Evolutionary conservation across 2,329 filamentous ascomycete species (phyloP).

Genomic region (Penicillium sp.): DNA sequence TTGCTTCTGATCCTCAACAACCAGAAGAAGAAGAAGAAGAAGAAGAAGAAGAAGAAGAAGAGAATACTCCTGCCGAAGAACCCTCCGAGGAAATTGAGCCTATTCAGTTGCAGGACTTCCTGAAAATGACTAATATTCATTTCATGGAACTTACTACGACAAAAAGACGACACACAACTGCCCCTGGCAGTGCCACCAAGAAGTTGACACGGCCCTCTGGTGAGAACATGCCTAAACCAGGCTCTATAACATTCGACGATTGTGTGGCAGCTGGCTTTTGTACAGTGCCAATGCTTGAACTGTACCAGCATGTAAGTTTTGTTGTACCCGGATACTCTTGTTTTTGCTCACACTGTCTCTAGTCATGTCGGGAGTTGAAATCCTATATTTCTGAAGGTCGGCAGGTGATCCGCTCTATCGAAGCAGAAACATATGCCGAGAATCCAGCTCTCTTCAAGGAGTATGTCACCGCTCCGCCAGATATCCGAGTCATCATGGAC

Average conservation of each 20-base stretch:
- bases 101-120: constrained; percentile 86
- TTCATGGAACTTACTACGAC: constrained; percentile 99
- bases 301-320: constrained; percentile 78
- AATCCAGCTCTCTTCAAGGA: constrained; percentile 90
- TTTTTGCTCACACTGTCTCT: constrained; percentile 22
- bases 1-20: constrained; percentile 39
- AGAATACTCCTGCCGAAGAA: constrained; percentile 48
- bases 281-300: constrained; percentile 85
- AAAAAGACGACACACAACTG: constrained; percentile 82
- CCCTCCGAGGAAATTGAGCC: constrained; percentile 52
- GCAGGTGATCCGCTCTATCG: constrained; percentile 85
- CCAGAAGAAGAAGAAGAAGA: constrained; percentile 48
- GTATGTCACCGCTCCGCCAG: constrained; percentile 80
- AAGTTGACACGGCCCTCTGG: constrained; percentile 28
- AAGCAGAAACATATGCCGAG: constrained; percentile 81
- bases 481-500: constrained; percentile 85
- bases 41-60: constrained; percentile 47
- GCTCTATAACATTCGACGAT: constrained; percentile 59
- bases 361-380: constrained; percentile 90
- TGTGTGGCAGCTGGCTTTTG: constrained; percentile 87
- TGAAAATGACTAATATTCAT: constrained; percentile 92
- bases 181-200: constrained; percentile 51
- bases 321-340: constrained; percentile 3
- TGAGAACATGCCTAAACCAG: constrained; percentile 28
- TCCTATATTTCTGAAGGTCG: constrained; percentile 94